Evolutionary conservation across 1,284 basidiomycete species (phyloP).

Genomic region (Puccinia horiana): DNA sequence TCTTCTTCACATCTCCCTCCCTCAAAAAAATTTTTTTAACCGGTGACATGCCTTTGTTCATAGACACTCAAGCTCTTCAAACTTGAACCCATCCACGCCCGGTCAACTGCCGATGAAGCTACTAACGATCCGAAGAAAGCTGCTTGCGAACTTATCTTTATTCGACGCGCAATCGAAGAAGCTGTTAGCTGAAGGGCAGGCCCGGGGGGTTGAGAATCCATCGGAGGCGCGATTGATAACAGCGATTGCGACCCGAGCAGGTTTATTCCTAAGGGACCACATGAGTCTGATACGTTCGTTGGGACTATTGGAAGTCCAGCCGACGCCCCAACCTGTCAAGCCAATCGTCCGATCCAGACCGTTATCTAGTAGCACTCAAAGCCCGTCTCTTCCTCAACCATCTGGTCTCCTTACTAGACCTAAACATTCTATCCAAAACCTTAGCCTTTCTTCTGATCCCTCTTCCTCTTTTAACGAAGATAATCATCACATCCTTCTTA

Average conservation of each 20-base stretch:
- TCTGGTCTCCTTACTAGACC: background rate
- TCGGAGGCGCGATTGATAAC: conserved; percentile 80
- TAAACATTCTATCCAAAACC: background rate
- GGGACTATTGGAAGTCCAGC: background rate
- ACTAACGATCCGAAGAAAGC: conserved; percentile 21
- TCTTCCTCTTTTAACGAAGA: background rate
- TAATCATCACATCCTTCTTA: background rate
- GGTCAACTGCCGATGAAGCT: conserved; percentile 6
- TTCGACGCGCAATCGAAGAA: conserved; percentile 29
- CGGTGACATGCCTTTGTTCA: background rate
- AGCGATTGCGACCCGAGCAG: conserved; percentile 76
- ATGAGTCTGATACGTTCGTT: conserved; percentile 75
- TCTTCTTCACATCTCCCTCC: conserved; percentile 1
- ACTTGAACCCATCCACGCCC: background rate
- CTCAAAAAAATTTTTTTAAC: too few species aligned
- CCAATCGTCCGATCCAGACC: background rate
- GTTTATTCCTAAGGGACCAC: conserved; percentile 79
- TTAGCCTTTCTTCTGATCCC: background rate
- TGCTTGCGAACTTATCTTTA: conserved; percentile 12
- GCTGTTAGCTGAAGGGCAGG: background rate
- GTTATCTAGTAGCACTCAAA: background rate
- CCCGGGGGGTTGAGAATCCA: background rate
- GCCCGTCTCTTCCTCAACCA: background rate
- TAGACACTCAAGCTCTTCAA: background rate
- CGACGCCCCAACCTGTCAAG: background rate